These are phyloP conservation scores for Chloranthus sessilifolius DNA, from an alignment of 164 flowering plant species.

Conservation along the genomic window DNA sequence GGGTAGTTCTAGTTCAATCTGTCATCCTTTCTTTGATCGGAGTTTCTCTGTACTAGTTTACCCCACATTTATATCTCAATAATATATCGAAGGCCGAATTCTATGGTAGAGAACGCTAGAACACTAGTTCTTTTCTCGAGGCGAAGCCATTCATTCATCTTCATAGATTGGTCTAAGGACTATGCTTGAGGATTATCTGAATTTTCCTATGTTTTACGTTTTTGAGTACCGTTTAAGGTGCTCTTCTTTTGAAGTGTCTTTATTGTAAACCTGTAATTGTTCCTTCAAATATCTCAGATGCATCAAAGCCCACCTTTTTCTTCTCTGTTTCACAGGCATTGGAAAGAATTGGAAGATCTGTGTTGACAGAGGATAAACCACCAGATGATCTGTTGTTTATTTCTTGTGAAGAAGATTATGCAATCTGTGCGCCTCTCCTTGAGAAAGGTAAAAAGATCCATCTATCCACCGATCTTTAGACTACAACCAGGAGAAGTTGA, in stretches of 20 bases:
- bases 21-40: no score
- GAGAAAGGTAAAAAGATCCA: slow-evolving; percentile 47
- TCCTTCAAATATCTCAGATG: neutral
- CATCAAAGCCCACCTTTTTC: neutral
- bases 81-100: no score
- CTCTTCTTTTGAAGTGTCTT: neutral
- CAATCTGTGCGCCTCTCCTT: slow-evolving; percentile 62
- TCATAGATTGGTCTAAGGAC: no score
- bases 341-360: slow-evolving; percentile 61
- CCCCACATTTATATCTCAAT: no score
- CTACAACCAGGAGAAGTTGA: neutral
- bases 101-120: no score
- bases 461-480: neutral
- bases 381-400: slow-evolving; percentile 59
- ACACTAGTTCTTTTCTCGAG: no score
- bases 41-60: no score
- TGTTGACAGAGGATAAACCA: slow-evolving; percentile 40
- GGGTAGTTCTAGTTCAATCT: no score
- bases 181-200: no score
- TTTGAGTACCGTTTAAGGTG: no score
- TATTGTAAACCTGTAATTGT: neutral
- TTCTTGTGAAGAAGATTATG: slow-evolving; percentile 89
- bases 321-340: slow-evolving; percentile 41
- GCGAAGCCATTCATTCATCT: no score
- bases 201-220: no score